Evolutionary conservation across 2,329 filamentous ascomycete species (phyloP).

Genomic region (Scedosporium apiospermum): DNA sequence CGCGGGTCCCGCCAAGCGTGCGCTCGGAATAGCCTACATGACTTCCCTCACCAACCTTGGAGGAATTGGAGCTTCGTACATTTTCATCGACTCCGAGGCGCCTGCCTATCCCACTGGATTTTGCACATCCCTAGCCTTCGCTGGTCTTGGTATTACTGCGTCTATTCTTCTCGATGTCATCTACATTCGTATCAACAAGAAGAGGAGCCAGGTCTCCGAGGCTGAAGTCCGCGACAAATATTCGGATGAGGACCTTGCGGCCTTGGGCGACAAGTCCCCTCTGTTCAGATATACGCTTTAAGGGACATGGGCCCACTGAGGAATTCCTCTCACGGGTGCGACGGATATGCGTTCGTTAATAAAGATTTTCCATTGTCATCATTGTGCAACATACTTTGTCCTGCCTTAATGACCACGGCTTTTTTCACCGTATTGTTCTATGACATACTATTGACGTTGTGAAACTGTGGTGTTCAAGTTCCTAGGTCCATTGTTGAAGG

Average conservation of each 20-base stretch:
- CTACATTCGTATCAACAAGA: slow-evolving; percentile 14
- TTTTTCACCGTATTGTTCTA: no score
- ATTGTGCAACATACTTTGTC: no score
- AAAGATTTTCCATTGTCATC: no score
- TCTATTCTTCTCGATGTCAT: slow-evolving; percentile 14
- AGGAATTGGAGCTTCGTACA: slow-evolving; percentile 16
- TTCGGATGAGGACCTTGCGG: slow-evolving; percentile 18
- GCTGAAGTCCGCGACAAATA: slow-evolving; percentile 18
- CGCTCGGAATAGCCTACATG: slow-evolving; percentile 24
- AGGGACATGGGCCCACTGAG: not conserved
- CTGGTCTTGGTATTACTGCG: slow-evolving; percentile 9
- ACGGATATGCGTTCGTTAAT: no score
- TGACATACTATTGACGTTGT: no score
- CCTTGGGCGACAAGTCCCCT: slow-evolving; percentile 21
- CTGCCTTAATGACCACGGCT: no score
- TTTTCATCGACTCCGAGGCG: slow-evolving; percentile 15
- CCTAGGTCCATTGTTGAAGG: no score
- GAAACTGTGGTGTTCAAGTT: no score
- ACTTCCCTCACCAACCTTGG: slow-evolving; percentile 16
- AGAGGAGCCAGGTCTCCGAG: slow-evolving; percentile 14
- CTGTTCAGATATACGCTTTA: slow-evolving; percentile 20
- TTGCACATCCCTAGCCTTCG: slow-evolving; percentile 15
- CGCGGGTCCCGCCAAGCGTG: slow-evolving; percentile 21
- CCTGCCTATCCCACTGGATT: slow-evolving; percentile 17
- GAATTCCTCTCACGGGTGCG: no score